Percentiles rank a stretch among this genome's conserved stretches.
Conservation (phyloP, 2,329 filamentous ascomycete species). For the Lizonia empirigonia region DNA sequence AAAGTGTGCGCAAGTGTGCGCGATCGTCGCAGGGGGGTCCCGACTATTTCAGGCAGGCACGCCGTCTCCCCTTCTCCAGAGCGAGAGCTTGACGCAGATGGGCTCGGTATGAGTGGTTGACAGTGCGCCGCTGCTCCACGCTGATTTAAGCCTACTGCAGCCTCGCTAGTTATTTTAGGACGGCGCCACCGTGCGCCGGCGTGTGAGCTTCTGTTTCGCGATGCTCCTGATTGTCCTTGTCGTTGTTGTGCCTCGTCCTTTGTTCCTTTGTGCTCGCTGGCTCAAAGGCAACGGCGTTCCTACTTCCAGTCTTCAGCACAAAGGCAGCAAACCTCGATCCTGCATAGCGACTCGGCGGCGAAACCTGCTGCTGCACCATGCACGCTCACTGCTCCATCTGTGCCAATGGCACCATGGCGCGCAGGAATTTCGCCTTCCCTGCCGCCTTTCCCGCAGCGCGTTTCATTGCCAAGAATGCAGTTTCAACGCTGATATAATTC, state of each 20-base stretch:
- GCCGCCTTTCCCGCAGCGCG: constrained; percentile 11
- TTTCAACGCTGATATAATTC: constrained; percentile 14
- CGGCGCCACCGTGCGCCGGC: constrained; percentile 25
- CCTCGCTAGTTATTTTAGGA: constrained; percentile 31
- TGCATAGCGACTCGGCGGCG: background rate
- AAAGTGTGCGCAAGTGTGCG: constrained; percentile 12
- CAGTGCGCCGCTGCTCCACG: constrained; percentile 9
- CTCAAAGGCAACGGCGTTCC: too few species aligned
- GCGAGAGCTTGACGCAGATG: constrained; percentile 12
- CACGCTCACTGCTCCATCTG: constrained; percentile 15
- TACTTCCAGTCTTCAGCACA: too few species aligned
- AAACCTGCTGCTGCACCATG: constrained; percentile 6
- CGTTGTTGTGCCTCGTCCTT: constrained; percentile 2
- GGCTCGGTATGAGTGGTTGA: constrained; percentile 15
- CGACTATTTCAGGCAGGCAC: constrained; percentile 21
- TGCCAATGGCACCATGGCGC: constrained; percentile 16
- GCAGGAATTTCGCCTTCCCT: constrained; percentile 16
- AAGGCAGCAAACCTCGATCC: background rate
- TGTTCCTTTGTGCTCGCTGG: constrained; percentile 13
- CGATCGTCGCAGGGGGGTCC: constrained; percentile 32
- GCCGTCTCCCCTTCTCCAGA: constrained; percentile 19
- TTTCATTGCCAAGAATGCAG: constrained; percentile 20
- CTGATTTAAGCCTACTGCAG: constrained; percentile 11
- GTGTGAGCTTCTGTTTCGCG: constrained; percentile 31
- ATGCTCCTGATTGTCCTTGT: constrained; percentile 16